Base-by-base conservation (phyloP, 192 early-diverging fungal genomes). In the Phycomyces nitens region DNA sequence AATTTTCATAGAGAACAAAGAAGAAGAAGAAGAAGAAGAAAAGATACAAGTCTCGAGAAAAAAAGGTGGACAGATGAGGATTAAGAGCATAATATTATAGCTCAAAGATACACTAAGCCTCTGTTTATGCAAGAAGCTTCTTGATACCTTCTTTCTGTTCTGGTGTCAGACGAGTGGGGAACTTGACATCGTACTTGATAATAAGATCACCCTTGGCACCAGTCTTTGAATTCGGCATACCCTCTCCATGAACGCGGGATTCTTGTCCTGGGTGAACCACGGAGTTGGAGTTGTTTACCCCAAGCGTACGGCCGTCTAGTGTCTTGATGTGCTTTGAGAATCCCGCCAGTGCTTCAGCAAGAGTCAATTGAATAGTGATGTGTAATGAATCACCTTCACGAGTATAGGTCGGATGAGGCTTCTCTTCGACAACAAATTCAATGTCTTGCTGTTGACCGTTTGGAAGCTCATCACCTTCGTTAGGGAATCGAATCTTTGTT, bases 211-310 rank as follows among this genome's bases (percentile, higher is more conserved):
- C 97, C 60, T 89, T 92, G 62, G 72, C 80, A 18, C 89, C 92
- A 24, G 81, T 80, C 74, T 94, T 96, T 56, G 90, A 90, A 60
- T 89, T 91, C 5, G 95, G 97, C 94, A 99, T 99, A n/a, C 97
- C 97, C 62, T 96, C 89, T 52, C 84, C 85, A 7, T 69, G 44
- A 60, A 98, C 74, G 24, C 80, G 76, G 26, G 89, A 91, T 68
- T 88, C 84, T 79, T 85, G 77, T 43, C 90, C 93, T 10, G 90
- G 91, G 43, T 82, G 74, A 44, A 92, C 80, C 12, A 93, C 79
- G 42, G 29, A 34, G 29, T 71, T 68, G 26, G 75, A 74, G 23
- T 62, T 68, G 61, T 68, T 82, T 22, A 99, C 81, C 5, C 74
- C 75, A 20, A 99, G 69, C 10, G 63, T 80, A 40, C 84, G 80